These are phyloP conservation scores for Xerocomus nothofagi DNA, from an alignment of 1,284 basidiomycete species.

Conservation along the genomic window DNA sequence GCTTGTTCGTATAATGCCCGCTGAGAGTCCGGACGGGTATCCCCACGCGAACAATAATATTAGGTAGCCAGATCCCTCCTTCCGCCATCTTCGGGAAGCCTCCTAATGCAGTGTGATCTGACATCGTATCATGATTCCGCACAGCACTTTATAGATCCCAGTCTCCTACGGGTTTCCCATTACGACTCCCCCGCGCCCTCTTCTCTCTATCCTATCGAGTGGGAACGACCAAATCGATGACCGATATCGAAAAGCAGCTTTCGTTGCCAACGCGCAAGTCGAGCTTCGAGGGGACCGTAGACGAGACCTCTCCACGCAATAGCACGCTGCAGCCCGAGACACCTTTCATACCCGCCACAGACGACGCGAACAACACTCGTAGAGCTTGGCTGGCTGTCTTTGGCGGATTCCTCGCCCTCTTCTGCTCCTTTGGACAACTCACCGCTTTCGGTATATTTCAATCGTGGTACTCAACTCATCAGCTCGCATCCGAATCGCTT, in stretches of 20 bases:
- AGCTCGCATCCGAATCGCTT: conserved; percentile 33
- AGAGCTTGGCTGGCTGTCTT: conserved; percentile 32
- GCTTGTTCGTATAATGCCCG: conserved; percentile 14
- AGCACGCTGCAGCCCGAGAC: conserved; percentile 28
- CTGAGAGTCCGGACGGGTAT: conserved; percentile 3
- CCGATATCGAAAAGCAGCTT: conserved; percentile 32
- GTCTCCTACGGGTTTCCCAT: conserved; percentile 3
- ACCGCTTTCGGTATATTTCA: conserved; percentile 41
- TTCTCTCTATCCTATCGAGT: conserved; percentile 5
- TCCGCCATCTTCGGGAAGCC: conserved; percentile 31
- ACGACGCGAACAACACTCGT: conserved; percentile 2
- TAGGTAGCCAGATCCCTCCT: conserved; percentile 17
- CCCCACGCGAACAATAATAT: conserved; percentile 10
- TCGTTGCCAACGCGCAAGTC: conserved; percentile 19
- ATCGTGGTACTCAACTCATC: conserved; percentile 43
- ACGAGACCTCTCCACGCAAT: conserved; percentile 20
- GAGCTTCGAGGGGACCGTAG: conserved; percentile 25
- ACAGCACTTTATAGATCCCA: conserved; percentile 31
- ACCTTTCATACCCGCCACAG: conserved; percentile 14
- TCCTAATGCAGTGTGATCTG: conserved; percentile 27
- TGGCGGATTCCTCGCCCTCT: conserved; percentile 36
- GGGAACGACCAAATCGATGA: conserved; percentile 21
- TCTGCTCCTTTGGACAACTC: conserved; percentile 37
- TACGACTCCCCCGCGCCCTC: conserved; percentile 16
- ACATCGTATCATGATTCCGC: conserved; percentile 12